These are phyloP conservation scores for Triticum timopheevii DNA, from an alignment of 176 grass and related monocot genomes.

Conservation along the genomic window DNA sequence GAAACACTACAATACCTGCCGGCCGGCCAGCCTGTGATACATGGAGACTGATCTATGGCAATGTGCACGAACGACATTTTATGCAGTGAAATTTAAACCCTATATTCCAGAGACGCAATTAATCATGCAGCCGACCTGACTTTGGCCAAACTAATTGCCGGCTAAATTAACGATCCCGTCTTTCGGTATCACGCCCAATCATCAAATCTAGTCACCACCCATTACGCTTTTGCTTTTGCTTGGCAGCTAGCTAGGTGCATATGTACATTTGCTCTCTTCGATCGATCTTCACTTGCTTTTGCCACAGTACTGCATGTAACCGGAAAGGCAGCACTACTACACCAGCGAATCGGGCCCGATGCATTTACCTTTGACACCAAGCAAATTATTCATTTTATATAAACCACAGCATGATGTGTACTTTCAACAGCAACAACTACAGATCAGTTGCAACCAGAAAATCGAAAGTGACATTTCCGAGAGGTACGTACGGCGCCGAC, in stretches of 20 bases:
- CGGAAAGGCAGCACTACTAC: neutral
- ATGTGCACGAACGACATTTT: no score
- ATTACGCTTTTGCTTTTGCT: slow-evolving; percentile 17
- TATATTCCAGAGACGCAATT: neutral
- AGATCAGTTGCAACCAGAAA: neutral
- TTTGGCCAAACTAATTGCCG: neutral
- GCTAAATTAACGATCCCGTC: neutral
- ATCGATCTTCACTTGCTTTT: neutral
- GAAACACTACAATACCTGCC: neutral
- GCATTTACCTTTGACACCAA: neutral
- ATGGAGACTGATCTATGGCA: neutral
- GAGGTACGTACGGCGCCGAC: neutral
- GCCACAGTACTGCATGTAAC: neutral
- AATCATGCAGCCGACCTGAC: neutral
- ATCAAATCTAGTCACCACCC: slow-evolving; percentile 40
- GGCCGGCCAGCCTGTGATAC: neutral
- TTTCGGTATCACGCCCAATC: slow-evolving; percentile 35
- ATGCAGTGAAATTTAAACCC: no score
- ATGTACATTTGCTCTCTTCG: neutral
- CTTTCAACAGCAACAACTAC: neutral
- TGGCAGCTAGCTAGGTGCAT: neutral
- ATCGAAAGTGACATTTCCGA: neutral
- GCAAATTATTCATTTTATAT: neutral
- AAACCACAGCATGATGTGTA: neutral
- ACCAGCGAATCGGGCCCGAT: neutral